Conservation (phyloP, 805 yeast species). For the Cyberlindnera galapagoensis region DNA sequence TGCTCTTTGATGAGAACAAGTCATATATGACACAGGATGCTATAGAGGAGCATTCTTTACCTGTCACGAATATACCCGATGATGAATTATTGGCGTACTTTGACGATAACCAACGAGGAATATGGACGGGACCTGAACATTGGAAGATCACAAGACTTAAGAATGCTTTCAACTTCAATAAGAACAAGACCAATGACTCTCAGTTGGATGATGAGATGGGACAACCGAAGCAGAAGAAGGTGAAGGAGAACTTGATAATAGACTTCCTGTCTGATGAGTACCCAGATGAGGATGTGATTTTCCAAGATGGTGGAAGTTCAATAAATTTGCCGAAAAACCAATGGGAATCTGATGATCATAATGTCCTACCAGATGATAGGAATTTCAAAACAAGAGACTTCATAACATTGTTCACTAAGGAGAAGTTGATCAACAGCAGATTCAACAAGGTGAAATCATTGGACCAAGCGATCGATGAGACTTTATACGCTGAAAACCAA, state of each 20-base stretch:
- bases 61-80: conserved; percentile 35
- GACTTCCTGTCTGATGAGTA: conserved; percentile 33
- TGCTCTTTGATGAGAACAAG: conserved; percentile 19
- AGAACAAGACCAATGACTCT: conserved; percentile 1
- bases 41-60: conserved; percentile 10
- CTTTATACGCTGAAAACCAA: conserved; percentile 62
- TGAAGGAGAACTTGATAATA: conserved; percentile 32
- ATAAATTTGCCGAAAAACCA: conserved; percentile 36
- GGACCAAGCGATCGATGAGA: conserved; percentile 47
- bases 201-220: conserved; percentile 2
- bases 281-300: conserved; percentile 33
- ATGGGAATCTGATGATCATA: conserved; percentile 35
- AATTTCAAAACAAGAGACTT: conserved; percentile 66
- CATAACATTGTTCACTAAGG: conserved; percentile 62
- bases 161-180: conserved; percentile 20
- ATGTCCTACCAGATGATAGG: conserved; percentile 65
- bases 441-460: conserved; percentile 20
- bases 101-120: conserved; percentile 58
- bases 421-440: conserved; percentile 38
- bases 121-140: conserved; percentile 91
- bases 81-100: conserved; percentile 71
- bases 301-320: conserved; percentile 24
- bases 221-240: conserved; percentile 7
- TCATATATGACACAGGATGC: conserved; percentile 13
- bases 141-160: conserved; percentile 74